Evolutionary conservation across 768 basidiomycete species (phyloP), one percentile per base, ranked within the genome.

Genomic region (Mrakia frigida): DNA sequence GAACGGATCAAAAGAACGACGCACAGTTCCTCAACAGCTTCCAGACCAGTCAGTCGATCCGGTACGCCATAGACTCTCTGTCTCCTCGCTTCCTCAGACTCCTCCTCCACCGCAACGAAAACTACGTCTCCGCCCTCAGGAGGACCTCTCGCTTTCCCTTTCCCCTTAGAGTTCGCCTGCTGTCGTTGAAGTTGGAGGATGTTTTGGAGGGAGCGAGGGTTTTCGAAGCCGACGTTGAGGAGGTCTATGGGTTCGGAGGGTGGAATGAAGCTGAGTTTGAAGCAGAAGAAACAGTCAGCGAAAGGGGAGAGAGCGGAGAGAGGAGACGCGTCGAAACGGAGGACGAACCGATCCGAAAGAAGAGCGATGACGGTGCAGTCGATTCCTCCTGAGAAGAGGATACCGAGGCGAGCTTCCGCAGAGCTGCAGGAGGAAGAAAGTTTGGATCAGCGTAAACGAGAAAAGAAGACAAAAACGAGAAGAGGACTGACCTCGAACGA

Each of bases 381-480:
- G 61, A 99, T 93, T 0, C 97, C 97, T 41, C 97, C 97, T 52
- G 93, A 96, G 83, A 98, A 99, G 13, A 99, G 87, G 13, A 99
- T 86, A 2, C 91, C 94, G 3, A 97, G 86, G 71, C 90, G 80
- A 0, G 84, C 80, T 10, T n/a, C n/a, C n/a, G n/a, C n/a, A n/a
- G n/a, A n/a, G n/a, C n/a, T n/a, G n/a, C n/a, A n/a, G n/a, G n/a
- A 13, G 11, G 25, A 28, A 72, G 52, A 41, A n/a, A 23, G 7
- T 4, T 56, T 35, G 33, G 33, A 16, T 71, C 41, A 31, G 28
- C 1, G 18, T 11, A 21, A 9, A 28, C 1, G 43, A 71, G 31
- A 25, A 31, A 28, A 35, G 41, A 56, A 76, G 39, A 41, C 60
- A 33, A 43, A 16, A 75, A 77, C 77, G 33, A 16, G 21, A 31